Base-by-base conservation (phyloP, 2,329 filamentous ascomycete genomes). In the Fusarium pseudocircinatum region DNA sequence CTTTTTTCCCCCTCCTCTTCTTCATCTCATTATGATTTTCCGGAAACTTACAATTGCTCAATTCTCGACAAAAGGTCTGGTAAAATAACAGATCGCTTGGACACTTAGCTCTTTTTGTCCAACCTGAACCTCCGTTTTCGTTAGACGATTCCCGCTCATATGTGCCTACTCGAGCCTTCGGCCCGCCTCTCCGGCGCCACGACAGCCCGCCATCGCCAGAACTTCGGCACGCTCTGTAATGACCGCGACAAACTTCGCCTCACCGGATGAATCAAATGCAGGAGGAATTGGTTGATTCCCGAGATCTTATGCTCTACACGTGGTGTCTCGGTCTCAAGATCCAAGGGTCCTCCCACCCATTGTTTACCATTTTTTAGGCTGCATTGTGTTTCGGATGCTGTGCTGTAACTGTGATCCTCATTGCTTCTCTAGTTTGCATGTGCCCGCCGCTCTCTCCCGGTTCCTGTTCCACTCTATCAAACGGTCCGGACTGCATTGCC, bases 121-220 rank as follows among this genome's bases (percentile, higher is more conserved):
- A 60, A 58, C 60, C 66, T 69, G 56, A 39, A 54, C 49, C 60
- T 72, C 60, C 67, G 49, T 60, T 62, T 61, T 67, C 61, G 75
- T 78, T 70, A 78, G 74, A 75, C 72, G 70, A 77, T 75, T 71
- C 64, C 68, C 69, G 67, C 60, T 68, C 66, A 68, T 69, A 62
- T 73, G 66, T 72, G 63, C 72, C 70, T 60, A 67, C 63, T 50
- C 72, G 70, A 76, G 70, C 75, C 77, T 77, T 78, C 81, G 81
- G 81, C 78, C 81, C 81, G 81, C 76, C 78, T 80, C 70, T 79
- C 81, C 81, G 80, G 73, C 69, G 78, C 69, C 68, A 72, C 76
- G 67, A 65, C 73, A 78, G 73, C 72, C 75, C 76, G 76, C 59
- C 66, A 61, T 63, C 75, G 76, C 76, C 72, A 78, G 66, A 78